These are phyloP conservation scores for Neofusicoccum sp. DNA, from an alignment of 2,329 filamentous ascomycete species.

Conservation along the genomic window DNA sequence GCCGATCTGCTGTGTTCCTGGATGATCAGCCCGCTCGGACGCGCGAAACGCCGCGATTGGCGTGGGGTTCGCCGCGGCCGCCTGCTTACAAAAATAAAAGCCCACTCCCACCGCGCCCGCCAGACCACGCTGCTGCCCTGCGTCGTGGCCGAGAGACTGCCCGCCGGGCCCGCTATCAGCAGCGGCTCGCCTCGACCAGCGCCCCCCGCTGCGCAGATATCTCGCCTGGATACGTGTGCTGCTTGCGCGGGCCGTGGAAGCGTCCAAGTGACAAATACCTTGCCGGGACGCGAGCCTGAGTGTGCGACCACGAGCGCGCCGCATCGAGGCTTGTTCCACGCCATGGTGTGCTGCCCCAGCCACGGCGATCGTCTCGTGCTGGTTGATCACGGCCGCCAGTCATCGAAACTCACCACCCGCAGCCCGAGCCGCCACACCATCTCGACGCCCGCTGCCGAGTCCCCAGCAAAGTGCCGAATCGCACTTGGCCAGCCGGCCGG, in stretches of 20 bases:
- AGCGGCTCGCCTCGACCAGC: background rate
- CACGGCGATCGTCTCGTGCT: slow-evolving; percentile 1
- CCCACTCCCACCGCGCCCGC: background rate
- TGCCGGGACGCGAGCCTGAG: background rate
- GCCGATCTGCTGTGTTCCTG: slow-evolving; percentile 15
- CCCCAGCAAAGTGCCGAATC: slow-evolving; percentile 2
- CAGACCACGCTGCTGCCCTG: background rate
- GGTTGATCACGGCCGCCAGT: slow-evolving; percentile 15
- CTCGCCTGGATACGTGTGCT: slow-evolving; percentile 5
- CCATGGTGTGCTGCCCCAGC: background rate
- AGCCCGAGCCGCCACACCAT: background rate
- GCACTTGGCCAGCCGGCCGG: background rate
- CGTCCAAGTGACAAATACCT: slow-evolving; percentile 2
- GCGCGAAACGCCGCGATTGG: background rate
- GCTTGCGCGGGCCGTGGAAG: background rate
- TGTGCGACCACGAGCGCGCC: slow-evolving; percentile 1
- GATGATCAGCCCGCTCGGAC: slow-evolving; percentile 15
- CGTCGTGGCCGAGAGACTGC: background rate
- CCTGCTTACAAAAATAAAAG: slow-evolving; percentile 16
- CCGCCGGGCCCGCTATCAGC: background rate
- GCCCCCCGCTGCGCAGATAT: slow-evolving; percentile 1
- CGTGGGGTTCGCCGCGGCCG: slow-evolving; percentile 9
- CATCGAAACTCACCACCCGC: slow-evolving; percentile 5
- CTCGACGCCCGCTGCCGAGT: background rate
- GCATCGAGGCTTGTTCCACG: background rate